Evolutionary conservation across 768 basidiomycete species (phyloP).

Genomic region (Podaxis sp.): DNA sequence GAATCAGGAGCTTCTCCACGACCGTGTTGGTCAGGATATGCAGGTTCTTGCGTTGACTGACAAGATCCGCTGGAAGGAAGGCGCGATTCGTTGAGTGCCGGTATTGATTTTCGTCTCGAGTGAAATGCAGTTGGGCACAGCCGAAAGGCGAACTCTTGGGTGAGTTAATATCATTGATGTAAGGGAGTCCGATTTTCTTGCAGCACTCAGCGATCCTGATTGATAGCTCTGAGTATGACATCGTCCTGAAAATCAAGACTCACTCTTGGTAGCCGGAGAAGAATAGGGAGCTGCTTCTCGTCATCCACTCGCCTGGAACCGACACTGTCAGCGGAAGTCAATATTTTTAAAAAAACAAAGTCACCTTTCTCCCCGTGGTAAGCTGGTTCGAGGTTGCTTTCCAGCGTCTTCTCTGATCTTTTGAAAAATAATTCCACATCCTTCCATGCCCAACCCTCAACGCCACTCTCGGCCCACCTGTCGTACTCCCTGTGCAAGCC

Average conservation of each 20-base stretch:
- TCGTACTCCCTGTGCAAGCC: slow-evolving; percentile 22
- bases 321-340: slow-evolving; percentile 29
- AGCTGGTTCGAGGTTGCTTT: neutral
- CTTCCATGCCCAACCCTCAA: slow-evolving; percentile 57
- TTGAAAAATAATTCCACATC: slow-evolving; percentile 56
- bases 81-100: slow-evolving; percentile 63
- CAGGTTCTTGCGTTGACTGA: slow-evolving; percentile 56
- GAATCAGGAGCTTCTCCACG: slow-evolving; percentile 55
- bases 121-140: neutral
- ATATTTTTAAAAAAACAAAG: slow-evolving; percentile 5
- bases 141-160: slow-evolving; percentile 36
- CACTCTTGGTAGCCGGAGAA: slow-evolving; percentile 50
- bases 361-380: slow-evolving; percentile 29
- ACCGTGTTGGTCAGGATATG: slow-evolving; percentile 52
- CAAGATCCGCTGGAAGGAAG: slow-evolving; percentile 61
- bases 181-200: slow-evolving; percentile 49
- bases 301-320: slow-evolving; percentile 36
- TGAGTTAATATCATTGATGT: slow-evolving; percentile 59
- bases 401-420: slow-evolving; percentile 57
- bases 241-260: slow-evolving; percentile 18
- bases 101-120: slow-evolving; percentile 33
- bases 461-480: slow-evolving; percentile 39
- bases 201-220: slow-evolving; percentile 47
- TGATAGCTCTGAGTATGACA: neutral
- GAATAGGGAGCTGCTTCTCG: slow-evolving; percentile 48